Percentiles rank a stretch among this genome's conserved stretches.
Conservation (phyloP, 176 grass and related monocot genomes). For the Oryza glumipatula region DNA sequence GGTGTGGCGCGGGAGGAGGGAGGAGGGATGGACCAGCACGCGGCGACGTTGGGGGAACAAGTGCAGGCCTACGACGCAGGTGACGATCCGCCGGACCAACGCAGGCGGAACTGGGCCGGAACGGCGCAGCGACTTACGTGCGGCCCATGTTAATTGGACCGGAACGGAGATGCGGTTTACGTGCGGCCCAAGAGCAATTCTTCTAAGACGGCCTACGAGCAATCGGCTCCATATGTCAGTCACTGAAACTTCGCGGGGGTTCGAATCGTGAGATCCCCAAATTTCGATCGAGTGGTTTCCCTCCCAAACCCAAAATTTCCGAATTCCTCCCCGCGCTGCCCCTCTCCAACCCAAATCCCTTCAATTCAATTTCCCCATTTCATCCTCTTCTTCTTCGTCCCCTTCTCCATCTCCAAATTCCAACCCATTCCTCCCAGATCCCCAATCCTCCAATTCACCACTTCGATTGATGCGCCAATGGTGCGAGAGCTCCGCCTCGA, state of each 20-base stretch:
- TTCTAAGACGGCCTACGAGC: neutral
- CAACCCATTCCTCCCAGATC: too few species aligned
- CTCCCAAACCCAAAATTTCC: slow-evolving; percentile 31
- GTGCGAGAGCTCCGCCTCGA: slow-evolving; percentile 70
- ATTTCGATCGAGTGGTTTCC: slow-evolving; percentile 17
- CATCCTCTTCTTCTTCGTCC: neutral
- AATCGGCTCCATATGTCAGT: neutral
- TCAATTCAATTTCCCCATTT: too few species aligned
- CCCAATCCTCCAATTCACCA: too few species aligned
- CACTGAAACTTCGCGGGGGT: neutral
- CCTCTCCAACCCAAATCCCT: neutral
- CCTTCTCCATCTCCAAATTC: neutral
- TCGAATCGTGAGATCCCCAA: neutral
- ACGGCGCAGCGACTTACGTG: too few species aligned
- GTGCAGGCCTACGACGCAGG: too few species aligned
- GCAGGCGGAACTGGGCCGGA: too few species aligned
- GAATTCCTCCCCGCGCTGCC: slow-evolving; percentile 19
- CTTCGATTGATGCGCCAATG: slow-evolving; percentile 37
- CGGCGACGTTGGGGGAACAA: too few species aligned
- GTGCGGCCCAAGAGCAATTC: neutral
- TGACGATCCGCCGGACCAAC: too few species aligned
- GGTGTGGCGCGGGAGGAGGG: too few species aligned
- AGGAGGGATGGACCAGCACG: too few species aligned
- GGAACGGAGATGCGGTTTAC: neutral
- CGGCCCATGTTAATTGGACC: neutral